Percentiles rank a stretch among this genome's conserved stretches.
Conservation (phyloP, 2,329 filamentous ascomycete genomes). For the Apiospora hydei region DNA sequence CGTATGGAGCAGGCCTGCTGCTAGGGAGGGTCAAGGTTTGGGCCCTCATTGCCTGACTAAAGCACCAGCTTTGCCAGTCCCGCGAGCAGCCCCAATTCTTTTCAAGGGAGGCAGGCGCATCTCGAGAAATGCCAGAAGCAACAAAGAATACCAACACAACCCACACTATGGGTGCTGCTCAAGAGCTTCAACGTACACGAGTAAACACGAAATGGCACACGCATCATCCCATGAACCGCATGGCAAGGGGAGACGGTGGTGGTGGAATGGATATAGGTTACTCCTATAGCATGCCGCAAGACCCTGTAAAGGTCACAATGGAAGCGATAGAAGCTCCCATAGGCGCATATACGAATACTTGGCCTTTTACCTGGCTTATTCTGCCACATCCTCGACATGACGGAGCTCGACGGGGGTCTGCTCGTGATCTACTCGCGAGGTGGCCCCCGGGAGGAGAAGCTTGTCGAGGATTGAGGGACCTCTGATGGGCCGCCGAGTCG, state of each 20-base stretch:
- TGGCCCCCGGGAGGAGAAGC: constrained; percentile 32
- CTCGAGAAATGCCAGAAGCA: neutral
- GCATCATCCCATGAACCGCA: neutral
- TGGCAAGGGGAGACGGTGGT: neutral
- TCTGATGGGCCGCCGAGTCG: constrained; percentile 29
- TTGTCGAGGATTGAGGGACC: constrained; percentile 33
- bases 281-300: neutral
- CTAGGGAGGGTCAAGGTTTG: constrained; percentile 18
- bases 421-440: constrained; percentile 2
- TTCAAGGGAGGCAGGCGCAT: constrained; percentile 12
- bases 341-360: neutral
- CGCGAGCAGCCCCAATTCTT: constrained; percentile 12
- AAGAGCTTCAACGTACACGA: neutral
- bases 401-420: neutral
- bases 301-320: neutral
- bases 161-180: too few relatives aligned
- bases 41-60: constrained; percentile 17
- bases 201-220: neutral
- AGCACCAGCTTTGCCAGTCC: constrained; percentile 6
- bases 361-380: neutral
- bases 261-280: neutral
- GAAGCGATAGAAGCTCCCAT: neutral
- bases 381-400: neutral
- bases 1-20: constrained; percentile 19
- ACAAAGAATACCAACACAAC: neutral